phyloP scores from a whole-genome alignment of 2,329 filamentous ascomycete genomes.

The Venturia carpophila region DNA sequence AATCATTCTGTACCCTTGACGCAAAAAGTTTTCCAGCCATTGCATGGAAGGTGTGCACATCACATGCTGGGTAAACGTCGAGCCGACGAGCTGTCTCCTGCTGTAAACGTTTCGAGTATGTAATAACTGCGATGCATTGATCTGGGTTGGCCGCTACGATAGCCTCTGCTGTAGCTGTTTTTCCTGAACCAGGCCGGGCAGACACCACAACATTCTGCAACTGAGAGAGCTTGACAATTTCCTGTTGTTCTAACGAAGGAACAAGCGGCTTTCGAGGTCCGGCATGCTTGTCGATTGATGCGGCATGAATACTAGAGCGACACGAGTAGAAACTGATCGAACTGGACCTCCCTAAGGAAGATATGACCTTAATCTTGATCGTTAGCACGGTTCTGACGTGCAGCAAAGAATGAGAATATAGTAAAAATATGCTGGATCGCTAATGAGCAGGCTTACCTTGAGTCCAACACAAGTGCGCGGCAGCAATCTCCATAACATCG shows the following conservation, averaged over 20 bases:
- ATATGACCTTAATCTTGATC: neutral
- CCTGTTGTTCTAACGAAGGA: neutral
- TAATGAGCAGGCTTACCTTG: neutral
- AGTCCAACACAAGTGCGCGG: neutral
- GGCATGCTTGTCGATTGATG: neutral
- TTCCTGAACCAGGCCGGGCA: constrained; percentile 20
- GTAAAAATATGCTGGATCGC: neutral
- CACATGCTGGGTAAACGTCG: constrained; percentile 17
- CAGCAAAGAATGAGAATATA: neutral
- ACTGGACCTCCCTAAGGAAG: neutral
- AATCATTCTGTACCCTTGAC: constrained; percentile 8
- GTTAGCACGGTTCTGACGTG: neutral
- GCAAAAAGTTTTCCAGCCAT: constrained; percentile 13
- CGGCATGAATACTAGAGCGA: neutral
- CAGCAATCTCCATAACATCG: neutral
- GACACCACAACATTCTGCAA: constrained; percentile 20
- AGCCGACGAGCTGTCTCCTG: constrained; percentile 19
- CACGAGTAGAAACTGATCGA: neutral
- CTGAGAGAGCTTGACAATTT: constrained; percentile 17
- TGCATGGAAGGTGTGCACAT: constrained; percentile 19
- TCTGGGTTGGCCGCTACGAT: constrained; percentile 19
- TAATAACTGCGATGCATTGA: constrained; percentile 19
- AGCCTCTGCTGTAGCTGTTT: constrained; percentile 21
- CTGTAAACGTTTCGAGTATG: constrained; percentile 20
- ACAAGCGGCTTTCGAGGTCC: neutral